Conservation (phyloP, 2,329 filamentous ascomycete genomes). For the Westerdykella aurantiaca region DNA sequence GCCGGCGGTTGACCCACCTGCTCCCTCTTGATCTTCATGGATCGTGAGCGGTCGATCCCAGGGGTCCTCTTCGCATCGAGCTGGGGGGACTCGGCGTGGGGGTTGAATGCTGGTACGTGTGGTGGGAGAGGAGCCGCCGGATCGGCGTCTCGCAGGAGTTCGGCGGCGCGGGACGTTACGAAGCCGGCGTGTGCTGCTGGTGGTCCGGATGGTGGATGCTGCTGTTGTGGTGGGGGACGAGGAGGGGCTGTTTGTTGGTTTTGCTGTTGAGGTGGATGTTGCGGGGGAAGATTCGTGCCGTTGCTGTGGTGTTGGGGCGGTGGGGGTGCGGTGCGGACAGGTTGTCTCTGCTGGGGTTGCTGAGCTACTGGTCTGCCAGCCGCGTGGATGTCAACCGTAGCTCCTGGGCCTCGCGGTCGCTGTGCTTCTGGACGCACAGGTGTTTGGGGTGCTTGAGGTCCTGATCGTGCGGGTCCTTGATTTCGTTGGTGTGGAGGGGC, state of each 20-base stretch:
- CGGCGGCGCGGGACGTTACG: conserved; percentile 42
- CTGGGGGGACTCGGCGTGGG: conserved; percentile 54
- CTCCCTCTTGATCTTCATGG: conserved; percentile 62
- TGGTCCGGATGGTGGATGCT: conserved; percentile 19
- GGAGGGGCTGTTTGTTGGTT: conserved; percentile 2
- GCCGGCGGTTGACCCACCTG: conserved; percentile 18
- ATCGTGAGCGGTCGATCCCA: conserved; percentile 75
- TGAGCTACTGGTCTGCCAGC: conserved; percentile 9
- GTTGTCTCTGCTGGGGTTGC: conserved; percentile 17
- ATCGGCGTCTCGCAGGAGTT: conserved; percentile 35
- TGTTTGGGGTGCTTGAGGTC: conserved; percentile 22
- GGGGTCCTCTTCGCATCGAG: conserved; percentile 74
- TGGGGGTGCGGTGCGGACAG: conserved; percentile 20
- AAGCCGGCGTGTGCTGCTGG: conserved; percentile 36
- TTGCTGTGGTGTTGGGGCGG: conserved; percentile 16
- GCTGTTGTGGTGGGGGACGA: conserved; percentile 8
- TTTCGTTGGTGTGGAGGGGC: conserved; percentile 23
- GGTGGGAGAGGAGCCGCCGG: conserved; percentile 25
- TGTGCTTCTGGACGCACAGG: conserved; percentile 20
- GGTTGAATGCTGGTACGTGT: conserved; percentile 39
- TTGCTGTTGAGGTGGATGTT: conserved; percentile 6
- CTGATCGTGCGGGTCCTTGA: conserved; percentile 14
- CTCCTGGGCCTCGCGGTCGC: conserved; percentile 17
- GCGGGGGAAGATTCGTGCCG: conserved; percentile 8
- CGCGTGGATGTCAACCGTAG: conserved; percentile 17